Evolutionary conservation across 2,329 filamentous ascomycete species (phyloP).

Genomic region (Cercospora sp.): DNA sequence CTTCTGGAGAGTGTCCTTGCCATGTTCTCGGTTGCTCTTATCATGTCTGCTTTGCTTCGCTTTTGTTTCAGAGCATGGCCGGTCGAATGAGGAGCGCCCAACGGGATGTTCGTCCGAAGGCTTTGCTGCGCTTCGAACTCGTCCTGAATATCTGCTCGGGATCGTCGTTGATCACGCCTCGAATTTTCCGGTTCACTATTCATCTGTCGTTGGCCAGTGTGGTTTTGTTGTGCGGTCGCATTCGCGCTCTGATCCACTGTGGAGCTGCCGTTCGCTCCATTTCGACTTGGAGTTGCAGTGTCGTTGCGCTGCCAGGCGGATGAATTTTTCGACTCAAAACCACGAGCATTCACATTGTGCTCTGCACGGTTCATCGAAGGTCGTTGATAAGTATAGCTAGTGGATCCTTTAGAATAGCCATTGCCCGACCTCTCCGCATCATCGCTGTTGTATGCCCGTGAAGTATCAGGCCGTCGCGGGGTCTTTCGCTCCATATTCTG

Average conservation of each 20-base stretch:
- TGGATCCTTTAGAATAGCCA: not conserved
- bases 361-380: not conserved
- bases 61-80: slow-evolving; percentile 9
- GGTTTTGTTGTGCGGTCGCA: not conserved
- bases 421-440: not conserved
- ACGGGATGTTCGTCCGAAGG: slow-evolving; percentile 5
- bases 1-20: slow-evolving; percentile 10
- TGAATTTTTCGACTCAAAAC: not conserved
- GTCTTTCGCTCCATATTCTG: slow-evolving; percentile 3
- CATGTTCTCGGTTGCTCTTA: slow-evolving; percentile 10
- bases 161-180: slow-evolving; percentile 7
- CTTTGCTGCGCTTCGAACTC: slow-evolving; percentile 3
- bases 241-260: not conserved
- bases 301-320: not conserved
- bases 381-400: not conserved
- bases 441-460: not conserved
- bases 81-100: slow-evolving; percentile 9
- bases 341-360: not conserved
- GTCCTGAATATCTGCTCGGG: slow-evolving; percentile 10
- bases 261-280: not conserved
- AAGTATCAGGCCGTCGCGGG: not conserved
- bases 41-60: slow-evolving; percentile 15
- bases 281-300: not conserved
- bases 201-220: not conserved
- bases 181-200: not conserved